phyloP scores from a whole-genome alignment of 2,329 filamentous ascomycete species.

The Coleophoma crateriformis region DNA sequence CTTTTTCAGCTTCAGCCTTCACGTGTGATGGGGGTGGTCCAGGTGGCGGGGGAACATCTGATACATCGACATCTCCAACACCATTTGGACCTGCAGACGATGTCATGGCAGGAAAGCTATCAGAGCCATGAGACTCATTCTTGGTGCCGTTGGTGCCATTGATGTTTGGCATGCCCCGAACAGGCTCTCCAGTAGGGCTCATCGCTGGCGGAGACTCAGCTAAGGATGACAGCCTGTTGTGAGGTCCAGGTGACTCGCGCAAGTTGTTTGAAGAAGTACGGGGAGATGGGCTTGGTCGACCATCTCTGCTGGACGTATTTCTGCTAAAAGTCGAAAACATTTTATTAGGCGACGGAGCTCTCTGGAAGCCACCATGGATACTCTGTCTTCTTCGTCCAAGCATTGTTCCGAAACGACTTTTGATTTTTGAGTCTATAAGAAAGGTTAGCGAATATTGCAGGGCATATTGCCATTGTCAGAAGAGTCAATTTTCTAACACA shows the following conservation, averaged over 20 bases:
- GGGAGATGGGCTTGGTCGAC: conserved; percentile 38
- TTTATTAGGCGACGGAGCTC: conserved; percentile 49
- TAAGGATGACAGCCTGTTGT: conserved; percentile 48
- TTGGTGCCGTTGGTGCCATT: conserved; percentile 19
- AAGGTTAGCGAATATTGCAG: conserved; percentile 20
- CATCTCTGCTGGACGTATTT: conserved; percentile 57
- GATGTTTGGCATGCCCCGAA: not conserved
- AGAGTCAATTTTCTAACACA: not conserved
- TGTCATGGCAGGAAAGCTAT: conserved; percentile 26
- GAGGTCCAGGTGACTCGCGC: conserved; percentile 35
- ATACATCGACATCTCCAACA: conserved; percentile 36
- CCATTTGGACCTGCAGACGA: conserved; percentile 40
- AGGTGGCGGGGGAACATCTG: conserved; percentile 45
- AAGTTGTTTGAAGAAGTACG: conserved; percentile 55
- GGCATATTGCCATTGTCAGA: conserved; percentile 16
- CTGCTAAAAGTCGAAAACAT: conserved; percentile 51
- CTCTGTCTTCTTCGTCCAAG: conserved; percentile 62
- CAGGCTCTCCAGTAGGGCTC: conserved; percentile 6
- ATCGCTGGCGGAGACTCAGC: conserved; percentile 45
- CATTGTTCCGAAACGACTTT: conserved; percentile 65
- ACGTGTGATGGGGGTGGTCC: conserved; percentile 36
- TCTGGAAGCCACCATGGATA: conserved; percentile 54
- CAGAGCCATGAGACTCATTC: conserved; percentile 25
- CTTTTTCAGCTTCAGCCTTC: conserved; percentile 44
- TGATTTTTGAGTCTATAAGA: conserved; percentile 45